A percentile compares a stretch with the other conserved stretches of the same genome.
phyloP scores from a whole-genome alignment of 768 basidiomycete genomes.

The button mushroom (Agaricus bisporus) region DNA sequence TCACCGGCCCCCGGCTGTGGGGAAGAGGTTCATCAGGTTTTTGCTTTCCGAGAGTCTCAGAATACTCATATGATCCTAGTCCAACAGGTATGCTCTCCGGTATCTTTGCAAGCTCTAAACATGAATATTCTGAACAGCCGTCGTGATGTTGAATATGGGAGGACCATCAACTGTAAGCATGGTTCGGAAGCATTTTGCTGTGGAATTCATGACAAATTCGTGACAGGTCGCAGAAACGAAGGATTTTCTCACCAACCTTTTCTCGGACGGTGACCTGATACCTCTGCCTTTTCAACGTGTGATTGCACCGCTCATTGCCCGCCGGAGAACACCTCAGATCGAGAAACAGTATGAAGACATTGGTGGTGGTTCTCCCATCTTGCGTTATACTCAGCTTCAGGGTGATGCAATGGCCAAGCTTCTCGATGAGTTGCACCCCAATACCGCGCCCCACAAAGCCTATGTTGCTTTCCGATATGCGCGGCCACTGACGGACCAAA shows the following conservation, averaged over 20 bases:
- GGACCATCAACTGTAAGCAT: slow-evolving; percentile 81
- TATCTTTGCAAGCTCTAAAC: slow-evolving; percentile 6
- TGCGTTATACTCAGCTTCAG: slow-evolving; percentile 82
- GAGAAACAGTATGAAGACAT: slow-evolving; percentile 93
- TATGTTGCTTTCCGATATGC: slow-evolving; percentile 97
- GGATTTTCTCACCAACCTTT: slow-evolving; percentile 88
- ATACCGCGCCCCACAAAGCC: slow-evolving; percentile 90
- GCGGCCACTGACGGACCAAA: slow-evolving; percentile 78
- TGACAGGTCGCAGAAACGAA: slow-evolving; percentile 84
- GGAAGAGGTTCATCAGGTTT: slow-evolving; percentile 19
- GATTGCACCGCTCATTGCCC: slow-evolving; percentile 85
- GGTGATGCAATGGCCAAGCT: slow-evolving; percentile 86
- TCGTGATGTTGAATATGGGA: slow-evolving; percentile 99
- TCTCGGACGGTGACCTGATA: slow-evolving; percentile 90
- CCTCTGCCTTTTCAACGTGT: slow-evolving; percentile 88
- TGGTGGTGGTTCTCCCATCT: slow-evolving; percentile 95
- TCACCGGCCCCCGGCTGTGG: slow-evolving; percentile 11
- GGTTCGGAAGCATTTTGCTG: slow-evolving; percentile 2
- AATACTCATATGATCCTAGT: slow-evolving; percentile 24
- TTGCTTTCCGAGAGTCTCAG: not conserved
- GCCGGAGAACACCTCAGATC: slow-evolving; percentile 84
- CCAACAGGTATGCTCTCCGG: slow-evolving; percentile 48
- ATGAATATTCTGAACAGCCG: slow-evolving; percentile 36
- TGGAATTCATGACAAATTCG: slow-evolving; percentile 10
- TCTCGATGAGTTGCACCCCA: slow-evolving; percentile 91